phyloP scores from a whole-genome alignment of 2,329 filamentous ascomycete species.

The Tolypocladium ophioglossoides region DNA sequence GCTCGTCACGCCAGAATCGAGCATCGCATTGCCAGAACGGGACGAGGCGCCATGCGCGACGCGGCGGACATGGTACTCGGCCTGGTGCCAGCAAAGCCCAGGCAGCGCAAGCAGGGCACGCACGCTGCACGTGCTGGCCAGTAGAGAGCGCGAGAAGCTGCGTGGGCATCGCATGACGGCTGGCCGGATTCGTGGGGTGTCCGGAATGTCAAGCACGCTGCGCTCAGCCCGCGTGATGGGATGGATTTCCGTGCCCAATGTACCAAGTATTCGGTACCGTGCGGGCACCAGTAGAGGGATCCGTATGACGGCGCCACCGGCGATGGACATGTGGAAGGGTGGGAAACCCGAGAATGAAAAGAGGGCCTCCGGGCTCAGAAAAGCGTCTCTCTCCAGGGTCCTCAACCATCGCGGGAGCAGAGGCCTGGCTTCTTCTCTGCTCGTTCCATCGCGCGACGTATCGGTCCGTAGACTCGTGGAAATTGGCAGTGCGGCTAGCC shows the following conservation, averaged over 20 bases:
- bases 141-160: not conserved
- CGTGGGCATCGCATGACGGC: not conserved
- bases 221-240: not conserved
- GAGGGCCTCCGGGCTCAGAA: not conserved
- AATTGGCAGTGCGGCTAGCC: not conserved
- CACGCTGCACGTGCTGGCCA: not conserved
- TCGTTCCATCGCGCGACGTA: not conserved
- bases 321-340: not conserved
- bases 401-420: not conserved
- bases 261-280: not conserved
- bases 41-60: not conserved
- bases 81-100: conserved; percentile 8
- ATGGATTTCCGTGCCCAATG: not conserved
- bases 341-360: not conserved
- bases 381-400: not conserved
- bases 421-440: not conserved
- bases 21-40: not conserved
- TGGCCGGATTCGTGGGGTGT: not conserved
- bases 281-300: not conserved
- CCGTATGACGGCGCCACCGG: not conserved
- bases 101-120: not conserved
- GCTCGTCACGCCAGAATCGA: not conserved
- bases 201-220: not conserved
- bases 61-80: conserved; percentile 2
- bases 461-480: not conserved